Percentiles rank a stretch among this genome's conserved stretches.
Conservation (phyloP, 352 stramenopile genomes). For the Hyaloperonospora brassicae region DNA sequence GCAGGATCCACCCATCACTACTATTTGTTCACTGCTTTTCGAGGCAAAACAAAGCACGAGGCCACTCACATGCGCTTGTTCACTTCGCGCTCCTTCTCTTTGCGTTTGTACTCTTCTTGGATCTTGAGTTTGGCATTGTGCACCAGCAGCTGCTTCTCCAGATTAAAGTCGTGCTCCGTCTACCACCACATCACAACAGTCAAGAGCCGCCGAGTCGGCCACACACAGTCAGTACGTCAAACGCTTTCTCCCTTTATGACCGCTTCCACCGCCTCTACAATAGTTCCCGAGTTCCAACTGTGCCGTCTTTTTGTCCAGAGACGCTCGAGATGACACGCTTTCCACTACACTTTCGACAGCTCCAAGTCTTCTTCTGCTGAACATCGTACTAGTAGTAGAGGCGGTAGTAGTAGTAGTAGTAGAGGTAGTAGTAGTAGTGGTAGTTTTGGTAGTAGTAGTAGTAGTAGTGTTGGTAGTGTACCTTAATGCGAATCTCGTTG, state of each 20-base stretch:
- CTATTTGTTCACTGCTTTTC: not conserved
- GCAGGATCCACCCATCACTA: not conserved
- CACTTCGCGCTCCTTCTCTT: slow-evolving; percentile 96
- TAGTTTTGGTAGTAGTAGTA: too few relatives aligned
- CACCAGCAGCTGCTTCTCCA: slow-evolving; percentile 98
- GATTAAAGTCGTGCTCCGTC: slow-evolving; percentile 98
- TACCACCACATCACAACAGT: slow-evolving; percentile 25
- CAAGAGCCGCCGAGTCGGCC: not conserved
- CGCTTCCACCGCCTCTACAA: too few relatives aligned
- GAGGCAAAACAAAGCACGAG: slow-evolving; percentile 4
- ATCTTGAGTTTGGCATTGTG: slow-evolving; percentile 97
- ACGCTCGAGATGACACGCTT: too few relatives aligned
- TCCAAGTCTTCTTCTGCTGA: not conserved
- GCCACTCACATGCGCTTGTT: slow-evolving; percentile 82
- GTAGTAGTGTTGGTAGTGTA: too few relatives aligned
- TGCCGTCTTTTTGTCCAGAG: too few relatives aligned
- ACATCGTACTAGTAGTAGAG: too few relatives aligned
- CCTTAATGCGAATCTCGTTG: slow-evolving; percentile 97
- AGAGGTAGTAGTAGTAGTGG: too few relatives aligned
- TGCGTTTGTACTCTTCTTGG: slow-evolving; percentile 95
- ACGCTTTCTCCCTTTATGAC: not conserved
- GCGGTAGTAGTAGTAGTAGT: too few relatives aligned
- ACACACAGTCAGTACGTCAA: not conserved
- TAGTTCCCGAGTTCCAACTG: too few relatives aligned
- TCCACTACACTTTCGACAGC: too few relatives aligned